Percentiles rank a stretch among this genome's conserved stretches.
These are phyloP conservation scores for Ogataea hybrid DNA, from an alignment of 1,139 yeast species.

Conservation along the genomic window DNA sequence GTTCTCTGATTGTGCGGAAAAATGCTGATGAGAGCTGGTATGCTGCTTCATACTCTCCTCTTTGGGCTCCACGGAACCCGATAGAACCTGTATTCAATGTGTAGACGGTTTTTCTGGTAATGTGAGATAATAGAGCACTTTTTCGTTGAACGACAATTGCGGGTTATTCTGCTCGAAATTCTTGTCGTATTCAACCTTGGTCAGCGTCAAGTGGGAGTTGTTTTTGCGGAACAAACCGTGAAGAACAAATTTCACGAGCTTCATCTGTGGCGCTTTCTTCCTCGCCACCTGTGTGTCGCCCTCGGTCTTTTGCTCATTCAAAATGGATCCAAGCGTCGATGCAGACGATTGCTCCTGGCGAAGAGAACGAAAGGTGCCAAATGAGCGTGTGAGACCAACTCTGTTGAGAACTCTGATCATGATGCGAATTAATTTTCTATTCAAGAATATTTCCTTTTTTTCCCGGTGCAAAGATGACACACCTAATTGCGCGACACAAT, in stretches of 20 bases:
- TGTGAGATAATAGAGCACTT: slow-evolving; percentile 73
- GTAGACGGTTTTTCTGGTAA: slow-evolving; percentile 71
- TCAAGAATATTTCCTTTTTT: background rate
- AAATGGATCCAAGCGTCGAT: slow-evolving; percentile 28
- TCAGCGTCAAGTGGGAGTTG: slow-evolving; percentile 77
- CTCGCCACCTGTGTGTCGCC: slow-evolving; percentile 4
- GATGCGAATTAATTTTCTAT: background rate
- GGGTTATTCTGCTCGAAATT: slow-evolving; percentile 57
- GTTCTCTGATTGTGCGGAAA: slow-evolving; percentile 56
- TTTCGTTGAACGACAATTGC: slow-evolving; percentile 62
- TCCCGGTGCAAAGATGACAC: slow-evolving; percentile 7
- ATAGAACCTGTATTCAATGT: slow-evolving; percentile 69
- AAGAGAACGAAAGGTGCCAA: background rate
- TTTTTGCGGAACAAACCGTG: slow-evolving; percentile 78
- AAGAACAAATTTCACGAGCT: slow-evolving; percentile 57
- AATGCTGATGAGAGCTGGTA: slow-evolving; percentile 78
- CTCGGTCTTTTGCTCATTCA: slow-evolving; percentile 10
- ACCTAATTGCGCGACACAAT: slow-evolving; percentile 6
- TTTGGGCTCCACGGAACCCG: slow-evolving; percentile 74
- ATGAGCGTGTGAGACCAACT: slow-evolving; percentile 1
- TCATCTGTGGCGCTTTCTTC: slow-evolving; percentile 26
- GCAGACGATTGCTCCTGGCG: slow-evolving; percentile 4
- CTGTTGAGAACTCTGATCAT: slow-evolving; percentile 1
- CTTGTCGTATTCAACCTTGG: slow-evolving; percentile 67
- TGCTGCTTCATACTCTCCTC: slow-evolving; percentile 95